Percentiles rank a stretch among this genome's conserved stretches.
phyloP scores from a whole-genome alignment of 192 early-diverging fungal genomes.

The Geosiphon pyriformis region DNA sequence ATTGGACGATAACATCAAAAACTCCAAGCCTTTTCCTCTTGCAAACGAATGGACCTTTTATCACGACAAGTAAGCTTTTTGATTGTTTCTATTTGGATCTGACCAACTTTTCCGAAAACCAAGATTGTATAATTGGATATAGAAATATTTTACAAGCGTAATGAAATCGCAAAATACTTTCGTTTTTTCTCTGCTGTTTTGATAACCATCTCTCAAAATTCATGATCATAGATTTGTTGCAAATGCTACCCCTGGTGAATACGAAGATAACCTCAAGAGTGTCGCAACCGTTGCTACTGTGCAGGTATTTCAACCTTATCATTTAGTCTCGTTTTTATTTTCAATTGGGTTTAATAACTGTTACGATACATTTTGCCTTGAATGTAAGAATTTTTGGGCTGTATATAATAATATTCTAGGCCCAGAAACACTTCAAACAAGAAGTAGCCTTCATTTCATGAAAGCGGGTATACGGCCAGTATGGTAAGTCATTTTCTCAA shows the following conservation, averaged over 20 bases:
- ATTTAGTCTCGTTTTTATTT: too few species aligned
- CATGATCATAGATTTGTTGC: slow-evolving; percentile 38
- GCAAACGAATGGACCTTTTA: slow-evolving; percentile 39
- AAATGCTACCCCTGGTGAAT: slow-evolving; percentile 42
- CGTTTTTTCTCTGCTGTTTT: too few species aligned
- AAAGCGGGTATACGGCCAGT: slow-evolving; percentile 42
- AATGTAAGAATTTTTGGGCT: slow-evolving; percentile 45
- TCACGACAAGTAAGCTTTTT: slow-evolving; percentile 35
- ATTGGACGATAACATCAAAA: slow-evolving; percentile 12
- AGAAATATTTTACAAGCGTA: too few species aligned
- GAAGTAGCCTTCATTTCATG: slow-evolving; percentile 46
- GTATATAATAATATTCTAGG: slow-evolving; percentile 47
- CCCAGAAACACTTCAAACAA: slow-evolving; percentile 34
- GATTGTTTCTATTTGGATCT: too few species aligned
- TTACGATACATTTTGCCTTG: too few species aligned
- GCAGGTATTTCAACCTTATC: slow-evolving; percentile 32
- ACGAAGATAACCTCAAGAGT: slow-evolving; percentile 40
- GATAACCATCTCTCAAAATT: too few species aligned
- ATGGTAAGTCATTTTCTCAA: slow-evolving; percentile 26
- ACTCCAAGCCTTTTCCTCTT: slow-evolving; percentile 28
- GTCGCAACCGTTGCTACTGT: slow-evolving; percentile 43
- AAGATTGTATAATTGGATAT: too few species aligned
- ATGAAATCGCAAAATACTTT: too few species aligned
- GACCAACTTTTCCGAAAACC: too few species aligned
- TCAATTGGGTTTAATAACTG: too few species aligned